These are phyloP conservation scores for Clonostachys sp. DNA, from an alignment of 2,329 filamentous ascomycete genomes.

Conservation along the genomic window DNA sequence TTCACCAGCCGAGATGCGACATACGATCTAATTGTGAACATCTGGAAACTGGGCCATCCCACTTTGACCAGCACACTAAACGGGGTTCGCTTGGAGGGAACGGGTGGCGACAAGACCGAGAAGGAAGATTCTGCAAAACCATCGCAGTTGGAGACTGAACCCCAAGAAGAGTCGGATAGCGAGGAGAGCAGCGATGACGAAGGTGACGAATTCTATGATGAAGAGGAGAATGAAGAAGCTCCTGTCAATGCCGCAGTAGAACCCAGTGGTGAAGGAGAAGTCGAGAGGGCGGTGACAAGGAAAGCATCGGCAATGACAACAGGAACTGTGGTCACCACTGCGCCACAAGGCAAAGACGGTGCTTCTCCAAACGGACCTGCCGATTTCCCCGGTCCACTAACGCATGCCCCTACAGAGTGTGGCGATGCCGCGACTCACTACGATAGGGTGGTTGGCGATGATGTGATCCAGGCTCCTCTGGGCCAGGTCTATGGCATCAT, in stretches of 20 bases:
- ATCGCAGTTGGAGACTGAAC: background rate
- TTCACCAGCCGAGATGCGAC: constrained; percentile 92
- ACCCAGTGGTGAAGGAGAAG: constrained; percentile 38
- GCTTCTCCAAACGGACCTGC: constrained; percentile 26
- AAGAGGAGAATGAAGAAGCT: constrained; percentile 75
- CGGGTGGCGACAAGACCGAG: constrained; percentile 86
- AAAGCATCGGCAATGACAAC: constrained; percentile 62
- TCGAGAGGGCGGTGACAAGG: constrained; percentile 60
- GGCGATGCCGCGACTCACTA: constrained; percentile 75
- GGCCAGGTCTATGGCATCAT: constrained; percentile 87
- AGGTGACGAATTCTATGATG: constrained; percentile 74
- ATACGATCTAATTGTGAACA: constrained; percentile 94
- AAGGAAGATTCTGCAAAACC: constrained; percentile 53
- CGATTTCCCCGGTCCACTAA: constrained; percentile 81
- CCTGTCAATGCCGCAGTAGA: constrained; percentile 49
- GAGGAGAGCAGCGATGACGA: constrained; percentile 54
- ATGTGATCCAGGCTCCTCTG: constrained; percentile 78
- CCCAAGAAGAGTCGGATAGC: constrained; percentile 18
- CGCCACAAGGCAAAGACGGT: constrained; percentile 1
- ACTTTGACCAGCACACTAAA: constrained; percentile 88
- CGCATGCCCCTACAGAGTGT: constrained; percentile 82
- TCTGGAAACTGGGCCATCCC: constrained; percentile 96
- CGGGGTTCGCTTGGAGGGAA: constrained; percentile 76
- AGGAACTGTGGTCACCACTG: constrained; percentile 28
- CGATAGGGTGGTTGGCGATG: constrained; percentile 80